Conservation (phyloP, 805 yeast genomes). For the Middelhovenomyces tepae region DNA sequence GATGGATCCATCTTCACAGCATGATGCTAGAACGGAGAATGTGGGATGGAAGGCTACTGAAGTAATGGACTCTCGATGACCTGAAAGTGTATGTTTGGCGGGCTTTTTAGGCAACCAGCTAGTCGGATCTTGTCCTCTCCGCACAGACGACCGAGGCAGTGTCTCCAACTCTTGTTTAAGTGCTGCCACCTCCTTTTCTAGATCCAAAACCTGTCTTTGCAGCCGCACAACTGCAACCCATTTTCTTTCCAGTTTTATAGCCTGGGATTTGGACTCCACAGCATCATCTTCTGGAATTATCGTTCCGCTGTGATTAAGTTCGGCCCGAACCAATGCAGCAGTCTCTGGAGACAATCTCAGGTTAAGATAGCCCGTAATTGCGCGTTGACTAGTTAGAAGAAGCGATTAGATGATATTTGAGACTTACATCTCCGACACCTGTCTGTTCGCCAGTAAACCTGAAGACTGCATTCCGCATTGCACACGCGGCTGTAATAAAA, state of each 20-base stretch:
- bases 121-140: conserved; percentile 20
- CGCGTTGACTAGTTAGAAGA: too few species aligned
- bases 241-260: conserved; percentile 53
- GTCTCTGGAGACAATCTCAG: too few species aligned
- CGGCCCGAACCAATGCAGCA: conserved; percentile 8
- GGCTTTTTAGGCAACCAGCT: conserved; percentile 57
- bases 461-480: too few species aligned
- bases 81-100: conserved; percentile 35
- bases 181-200: conserved; percentile 50
- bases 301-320: conserved; percentile 5
- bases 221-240: conserved; percentile 81
- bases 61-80: conserved; percentile 54
- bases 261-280: conserved; percentile 20
- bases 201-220: conserved; percentile 59
- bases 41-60: conserved; percentile 64
- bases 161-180: conserved; percentile 36
- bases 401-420: not conserved
- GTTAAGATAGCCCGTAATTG: too few species aligned
- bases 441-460: too few species aligned
- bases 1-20: conserved; percentile 64
- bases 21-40: conserved; percentile 56
- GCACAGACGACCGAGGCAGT: conserved; percentile 24
- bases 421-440: not conserved
- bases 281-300: conserved; percentile 12
- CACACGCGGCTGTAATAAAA: too few species aligned